Base-by-base conservation (phyloP, 306 rosid genomes). In the Cicer yamashitae region DNA sequence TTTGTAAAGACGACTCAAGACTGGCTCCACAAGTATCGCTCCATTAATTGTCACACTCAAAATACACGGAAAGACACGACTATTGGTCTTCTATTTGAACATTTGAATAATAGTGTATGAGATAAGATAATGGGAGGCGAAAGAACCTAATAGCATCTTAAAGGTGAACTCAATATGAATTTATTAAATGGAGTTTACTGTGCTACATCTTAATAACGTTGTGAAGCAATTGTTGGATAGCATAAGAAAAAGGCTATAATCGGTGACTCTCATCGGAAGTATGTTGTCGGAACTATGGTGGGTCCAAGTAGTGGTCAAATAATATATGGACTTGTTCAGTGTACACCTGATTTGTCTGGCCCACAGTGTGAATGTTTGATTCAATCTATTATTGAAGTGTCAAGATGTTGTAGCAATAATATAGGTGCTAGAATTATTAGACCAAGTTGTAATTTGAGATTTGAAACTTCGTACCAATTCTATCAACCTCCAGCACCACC, bases 391-490 rank as follows among this genome's bases (percentile, higher is more conserved):
- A 12, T 2, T 13, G 77, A 25, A 59, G 3, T 73, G n/a, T 54
- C 60, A 8, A 3, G 14, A 11, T 81, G 76, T 51, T 81, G 86
- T 46, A 10, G 7, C 2, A 66, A 56, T n/a, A 79, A 4, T 17
- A 6, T 4, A 12, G 78, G 85, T 6, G 82, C 64, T 0, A 71
- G 79, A 11, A 14, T 86, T 6, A 10, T 76, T 34, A 7, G 12
- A 1, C 88, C 85, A 1, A 81, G 84, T 18, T 84, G 88, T 18
- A 67, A 67, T 8, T 0, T 81, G 9, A 73, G 73, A 66, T 86
- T 20, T 41, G 83, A 77, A 37, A 7, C 6, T 3, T 0, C 1
- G 2, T 62, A 4, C 1, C 57, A 0, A 2, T 62, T 50, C 63
- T 75, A 50, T 40, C 66, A 8, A 7, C 43, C 63, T 17, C 8